These are phyloP conservation scores for Vanilla planifolia DNA, from an alignment of 106 monocot genomes.

Conservation along the genomic window DNA sequence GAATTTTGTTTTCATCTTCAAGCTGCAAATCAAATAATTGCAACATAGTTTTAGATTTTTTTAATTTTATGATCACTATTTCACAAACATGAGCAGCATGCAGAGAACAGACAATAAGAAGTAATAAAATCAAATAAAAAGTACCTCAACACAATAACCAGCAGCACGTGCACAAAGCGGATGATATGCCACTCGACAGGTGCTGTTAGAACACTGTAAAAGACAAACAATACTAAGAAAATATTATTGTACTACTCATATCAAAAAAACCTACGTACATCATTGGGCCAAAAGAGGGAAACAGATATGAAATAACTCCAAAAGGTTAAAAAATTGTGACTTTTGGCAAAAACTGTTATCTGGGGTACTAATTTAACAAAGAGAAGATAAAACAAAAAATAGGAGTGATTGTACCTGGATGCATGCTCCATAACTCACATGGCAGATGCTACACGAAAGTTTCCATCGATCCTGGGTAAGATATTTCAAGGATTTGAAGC, in stretches of 20 bases:
- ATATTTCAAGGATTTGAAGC: background rate
- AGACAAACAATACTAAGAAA: slow-evolving; percentile 4
- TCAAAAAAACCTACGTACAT: background rate
- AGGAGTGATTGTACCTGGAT: slow-evolving; percentile 73
- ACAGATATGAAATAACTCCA: no score
- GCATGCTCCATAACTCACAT: slow-evolving; percentile 92
- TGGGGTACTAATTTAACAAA: no score
- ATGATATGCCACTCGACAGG: slow-evolving; percentile 89
- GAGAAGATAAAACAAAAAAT: background rate
- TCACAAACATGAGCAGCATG: background rate
- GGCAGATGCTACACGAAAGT: slow-evolving; percentile 95
- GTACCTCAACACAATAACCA: slow-evolving; percentile 95
- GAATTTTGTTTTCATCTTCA: slow-evolving; percentile 77
- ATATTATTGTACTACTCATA: no score
- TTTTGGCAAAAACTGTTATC: no score
- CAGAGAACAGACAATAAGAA: background rate
- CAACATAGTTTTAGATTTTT: background rate
- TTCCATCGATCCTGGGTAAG: slow-evolving; percentile 95
- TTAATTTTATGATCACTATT: background rate
- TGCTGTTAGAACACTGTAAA: slow-evolving; percentile 78
- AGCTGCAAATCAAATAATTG: slow-evolving; percentile 44
- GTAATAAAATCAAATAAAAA: slow-evolving; percentile 5
- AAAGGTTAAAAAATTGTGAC: no score
- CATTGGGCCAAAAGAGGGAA: background rate
- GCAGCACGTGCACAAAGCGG: slow-evolving; percentile 99